Evolutionary conservation across 768 basidiomycete genomes (phyloP).

Genomic region (Scleroderma citrinum): DNA sequence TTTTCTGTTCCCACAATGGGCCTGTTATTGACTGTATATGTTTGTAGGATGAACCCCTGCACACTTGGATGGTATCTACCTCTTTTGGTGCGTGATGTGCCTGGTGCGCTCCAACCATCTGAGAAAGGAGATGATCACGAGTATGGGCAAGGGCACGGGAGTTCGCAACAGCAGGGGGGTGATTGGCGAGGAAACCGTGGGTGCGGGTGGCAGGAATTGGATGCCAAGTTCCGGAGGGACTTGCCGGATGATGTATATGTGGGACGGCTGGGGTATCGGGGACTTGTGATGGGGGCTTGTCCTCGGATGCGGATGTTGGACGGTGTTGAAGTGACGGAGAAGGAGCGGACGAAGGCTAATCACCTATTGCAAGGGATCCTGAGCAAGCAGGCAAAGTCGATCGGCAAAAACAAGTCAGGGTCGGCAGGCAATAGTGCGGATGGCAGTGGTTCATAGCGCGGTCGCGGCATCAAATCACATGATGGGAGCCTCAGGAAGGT

Average conservation of each 20-base stretch:
- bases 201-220: conserved; percentile 66
- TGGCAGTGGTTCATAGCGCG: neutral
- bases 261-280: conserved; percentile 84
- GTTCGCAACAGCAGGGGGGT: conserved; percentile 10
- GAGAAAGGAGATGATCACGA: conserved; percentile 30
- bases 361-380: conserved; percentile 55
- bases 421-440: conserved; percentile 9
- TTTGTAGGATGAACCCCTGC: conserved; percentile 85
- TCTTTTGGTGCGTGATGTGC: conserved; percentile 63
- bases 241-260: conserved; percentile 87
- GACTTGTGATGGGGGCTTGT: conserved; percentile 78
- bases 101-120: conserved; percentile 62
- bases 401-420: conserved; percentile 21
- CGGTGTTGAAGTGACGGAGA: conserved; percentile 75
- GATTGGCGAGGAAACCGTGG: conserved; percentile 27
- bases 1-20: neutral
- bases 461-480: neutral
- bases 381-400: conserved; percentile 33
- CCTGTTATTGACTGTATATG: neutral
- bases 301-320: conserved; percentile 66
- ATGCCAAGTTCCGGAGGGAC: conserved; percentile 81
- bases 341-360: conserved; percentile 81
- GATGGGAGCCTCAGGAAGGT: neutral
- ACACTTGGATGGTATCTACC: conserved; percentile 96
- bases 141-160: neutral